These are phyloP conservation scores for Flaveria brownii DNA, from an alignment of 129 eudicot genomes.

Conservation along the genomic window DNA sequence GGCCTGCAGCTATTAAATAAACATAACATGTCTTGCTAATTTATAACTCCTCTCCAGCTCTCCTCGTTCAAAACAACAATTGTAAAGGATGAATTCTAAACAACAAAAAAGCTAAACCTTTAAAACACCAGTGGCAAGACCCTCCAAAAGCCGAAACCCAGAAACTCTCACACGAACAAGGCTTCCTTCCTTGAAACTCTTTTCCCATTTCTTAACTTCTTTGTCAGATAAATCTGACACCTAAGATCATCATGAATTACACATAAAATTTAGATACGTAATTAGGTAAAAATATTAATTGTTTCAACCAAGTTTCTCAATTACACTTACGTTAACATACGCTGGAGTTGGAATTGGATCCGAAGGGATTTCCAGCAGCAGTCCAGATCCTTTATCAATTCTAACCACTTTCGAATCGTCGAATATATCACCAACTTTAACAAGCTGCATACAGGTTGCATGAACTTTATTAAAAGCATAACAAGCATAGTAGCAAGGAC, in stretches of 20 bases:
- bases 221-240: slow-evolving; percentile 78
- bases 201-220: slow-evolving; percentile 71
- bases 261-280: slow-evolving; percentile 3
- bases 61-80: background rate
- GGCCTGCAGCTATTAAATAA: background rate
- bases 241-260: slow-evolving; percentile 39
- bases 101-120: slow-evolving; percentile 50
- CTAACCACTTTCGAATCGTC: slow-evolving; percentile 75
- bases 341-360: slow-evolving; percentile 84
- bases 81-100: background rate
- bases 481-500: background rate
- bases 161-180: slow-evolving; percentile 78
- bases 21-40: slow-evolving; percentile 5
- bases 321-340: slow-evolving; percentile 70
- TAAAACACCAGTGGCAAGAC: slow-evolving; percentile 80
- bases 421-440: slow-evolving; percentile 77
- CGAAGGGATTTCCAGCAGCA: slow-evolving; percentile 76
- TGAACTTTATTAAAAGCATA: slow-evolving; percentile 20
- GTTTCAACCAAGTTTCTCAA: slow-evolving; percentile 3
- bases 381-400: slow-evolving; percentile 79
- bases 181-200: slow-evolving; percentile 81
- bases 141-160: slow-evolving; percentile 85
- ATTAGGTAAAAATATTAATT: background rate
- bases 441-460: slow-evolving; percentile 54
- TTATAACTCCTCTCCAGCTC: background rate